Evolutionary conservation across 2,329 filamentous ascomycete genomes (phyloP).

Genomic region (Colletotrichum tamarilloi): DNA sequence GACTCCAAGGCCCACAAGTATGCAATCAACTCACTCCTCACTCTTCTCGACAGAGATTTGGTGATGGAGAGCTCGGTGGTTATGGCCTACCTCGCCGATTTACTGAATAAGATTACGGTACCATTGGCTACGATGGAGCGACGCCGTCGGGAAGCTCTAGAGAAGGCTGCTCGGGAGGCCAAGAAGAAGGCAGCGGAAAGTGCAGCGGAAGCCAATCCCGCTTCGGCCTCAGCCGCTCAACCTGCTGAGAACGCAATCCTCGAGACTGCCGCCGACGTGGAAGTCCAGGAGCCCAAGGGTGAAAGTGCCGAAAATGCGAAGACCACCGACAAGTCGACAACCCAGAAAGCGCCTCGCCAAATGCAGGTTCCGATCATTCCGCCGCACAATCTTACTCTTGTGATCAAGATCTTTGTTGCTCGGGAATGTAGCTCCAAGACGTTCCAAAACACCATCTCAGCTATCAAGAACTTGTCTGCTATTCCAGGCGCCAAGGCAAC

Average conservation of each 20-base stretch:
- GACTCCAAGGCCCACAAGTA: constrained; percentile 87
- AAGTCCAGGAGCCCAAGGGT: constrained; percentile 16
- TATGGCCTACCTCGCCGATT: constrained; percentile 90
- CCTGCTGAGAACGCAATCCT: constrained; percentile 36
- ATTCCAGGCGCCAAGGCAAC: constrained; percentile 90
- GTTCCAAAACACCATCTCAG: constrained; percentile 96
- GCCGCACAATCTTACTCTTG: constrained; percentile 87
- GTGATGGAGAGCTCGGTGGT: constrained; percentile 98
- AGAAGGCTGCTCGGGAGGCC: constrained; percentile 56
- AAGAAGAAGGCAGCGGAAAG: constrained; percentile 47
- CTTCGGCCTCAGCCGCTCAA: constrained; percentile 33
- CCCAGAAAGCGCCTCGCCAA: constrained; percentile 65
- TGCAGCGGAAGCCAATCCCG: constrained; percentile 26
- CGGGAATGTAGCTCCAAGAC: constrained; percentile 98
- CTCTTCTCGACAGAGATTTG: constrained; percentile 89
- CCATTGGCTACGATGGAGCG: constrained; percentile 86
- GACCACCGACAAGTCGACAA: constrained; percentile 52
- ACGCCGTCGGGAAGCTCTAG: constrained; percentile 78
- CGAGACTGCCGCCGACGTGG: constrained; percentile 34
- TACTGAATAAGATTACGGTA: constrained; percentile 88
- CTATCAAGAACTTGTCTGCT: constrained; percentile 97
- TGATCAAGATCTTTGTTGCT: constrained; percentile 96
- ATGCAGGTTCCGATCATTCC: constrained; percentile 87
- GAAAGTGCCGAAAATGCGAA: constrained; percentile 41
- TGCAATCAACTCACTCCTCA: constrained; percentile 90